Conservation (phyloP, 2,329 filamentous ascomycete species). For the Epichloe scottii region DNA sequence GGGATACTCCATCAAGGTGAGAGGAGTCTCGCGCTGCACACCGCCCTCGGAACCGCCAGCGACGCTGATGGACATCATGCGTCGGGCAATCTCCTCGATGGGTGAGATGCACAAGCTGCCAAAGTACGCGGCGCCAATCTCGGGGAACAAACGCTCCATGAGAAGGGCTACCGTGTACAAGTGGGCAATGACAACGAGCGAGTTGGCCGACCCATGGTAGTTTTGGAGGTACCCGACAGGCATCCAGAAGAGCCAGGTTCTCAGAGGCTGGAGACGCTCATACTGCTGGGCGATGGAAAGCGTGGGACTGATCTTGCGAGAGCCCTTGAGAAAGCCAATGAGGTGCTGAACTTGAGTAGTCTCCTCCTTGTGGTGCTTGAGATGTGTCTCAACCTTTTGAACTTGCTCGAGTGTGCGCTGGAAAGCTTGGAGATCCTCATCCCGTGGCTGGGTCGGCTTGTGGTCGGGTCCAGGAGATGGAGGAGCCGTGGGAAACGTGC, state of each 20-base stretch:
- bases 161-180: conserved; percentile 83
- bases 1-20: conserved; percentile 60
- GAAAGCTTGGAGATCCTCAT: conserved; percentile 59
- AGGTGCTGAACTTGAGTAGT: conserved; percentile 56
- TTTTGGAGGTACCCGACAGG: conserved; percentile 73
- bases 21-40: conserved; percentile 38
- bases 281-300: conserved; percentile 75
- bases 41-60: conserved; percentile 44
- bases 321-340: conserved; percentile 58
- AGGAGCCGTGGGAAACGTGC: conserved; percentile 56
- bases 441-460: conserved; percentile 48
- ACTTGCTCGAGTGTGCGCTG: conserved; percentile 56
- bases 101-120: conserved; percentile 67
- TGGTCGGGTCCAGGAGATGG: conserved; percentile 49
- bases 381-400: conserved; percentile 52
- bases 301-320: conserved; percentile 56
- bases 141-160: conserved; percentile 82
- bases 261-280: conserved; percentile 73
- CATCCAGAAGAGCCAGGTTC: conserved; percentile 93
- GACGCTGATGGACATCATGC: conserved; percentile 57
- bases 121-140: conserved; percentile 81
- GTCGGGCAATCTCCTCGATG: conserved; percentile 73
- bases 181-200: conserved; percentile 75
- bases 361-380: conserved; percentile 59
- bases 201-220: conserved; percentile 61